Percentiles rank a stretch among this genome's conserved stretches.
Conservation (phyloP, 2,329 filamentous ascomycete genomes). For the Fusarium sp. region DNA sequence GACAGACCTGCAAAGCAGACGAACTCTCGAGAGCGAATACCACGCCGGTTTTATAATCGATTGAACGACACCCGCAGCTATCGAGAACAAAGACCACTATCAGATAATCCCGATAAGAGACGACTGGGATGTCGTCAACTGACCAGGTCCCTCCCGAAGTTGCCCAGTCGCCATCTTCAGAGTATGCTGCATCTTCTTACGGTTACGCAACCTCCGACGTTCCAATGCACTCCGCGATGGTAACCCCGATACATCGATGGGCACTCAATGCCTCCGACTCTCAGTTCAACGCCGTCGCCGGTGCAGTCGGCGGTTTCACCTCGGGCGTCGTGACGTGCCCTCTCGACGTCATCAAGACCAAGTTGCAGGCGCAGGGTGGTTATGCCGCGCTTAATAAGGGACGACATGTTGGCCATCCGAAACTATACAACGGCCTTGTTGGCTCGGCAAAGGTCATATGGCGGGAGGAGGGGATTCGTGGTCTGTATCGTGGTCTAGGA, state of each 20-base stretch:
- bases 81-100: conserved; percentile 8
- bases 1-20: conserved; percentile 14
- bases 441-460: conserved; percentile 90
- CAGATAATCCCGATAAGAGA: conserved; percentile 16
- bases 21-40: conserved; percentile 4
- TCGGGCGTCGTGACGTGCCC: conserved; percentile 96
- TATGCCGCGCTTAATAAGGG: conserved; percentile 68
- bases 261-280: conserved; percentile 66
- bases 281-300: conserved; percentile 84
- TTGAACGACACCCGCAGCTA: conserved; percentile 16
- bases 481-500: conserved; percentile 91
- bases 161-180: conserved; percentile 48
- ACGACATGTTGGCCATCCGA: conserved; percentile 60
- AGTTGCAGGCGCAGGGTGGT: conserved; percentile 93
- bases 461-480: conserved; percentile 85
- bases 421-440: conserved; percentile 85
- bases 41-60: background rate
- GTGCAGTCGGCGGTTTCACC: conserved; percentile 88
- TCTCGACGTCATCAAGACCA: conserved; percentile 98
- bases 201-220: conserved; percentile 48
- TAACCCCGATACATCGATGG: conserved; percentile 66
- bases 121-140: conserved; percentile 61
- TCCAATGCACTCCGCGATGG: conserved; percentile 48
- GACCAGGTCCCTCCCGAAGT: conserved; percentile 55
- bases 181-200: conserved; percentile 54